Percentiles rank a stretch among this genome's conserved stretches.
These are phyloP conservation scores for Graphilbum sp. DNA, from an alignment of 2,329 filamentous ascomycete genomes.

Conservation along the genomic window DNA sequence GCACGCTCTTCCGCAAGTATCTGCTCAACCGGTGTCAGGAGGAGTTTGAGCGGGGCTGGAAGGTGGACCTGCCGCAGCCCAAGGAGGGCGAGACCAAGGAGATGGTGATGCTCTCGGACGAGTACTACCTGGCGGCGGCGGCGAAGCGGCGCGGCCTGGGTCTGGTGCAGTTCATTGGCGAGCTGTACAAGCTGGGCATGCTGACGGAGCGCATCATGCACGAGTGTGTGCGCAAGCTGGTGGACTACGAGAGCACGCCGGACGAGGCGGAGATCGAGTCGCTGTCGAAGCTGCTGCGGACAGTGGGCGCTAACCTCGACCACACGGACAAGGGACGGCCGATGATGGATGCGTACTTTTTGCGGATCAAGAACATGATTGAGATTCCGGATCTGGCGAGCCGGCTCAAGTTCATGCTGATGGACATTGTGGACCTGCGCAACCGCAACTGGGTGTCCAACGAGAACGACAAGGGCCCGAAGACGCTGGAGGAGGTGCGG, in stretches of 20 bases:
- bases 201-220: conserved; percentile 99
- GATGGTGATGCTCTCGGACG: conserved; percentile 74
- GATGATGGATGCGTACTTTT: conserved; percentile 90
- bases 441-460: conserved; percentile 67
- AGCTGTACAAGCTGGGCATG: conserved; percentile 98
- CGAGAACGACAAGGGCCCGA: conserved; percentile 83
- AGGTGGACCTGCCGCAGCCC: conserved; percentile 66
- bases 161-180: conserved; percentile 97
- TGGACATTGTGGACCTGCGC: conserved; percentile 83
- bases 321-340: conserved; percentile 63
- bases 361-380: conserved; percentile 68
- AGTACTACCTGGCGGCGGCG: conserved; percentile 87
- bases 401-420: conserved; percentile 87
- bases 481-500: conserved; percentile 88
- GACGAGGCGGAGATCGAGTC: conserved; percentile 96
- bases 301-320: conserved; percentile 80
- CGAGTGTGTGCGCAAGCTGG: conserved; percentile 91
- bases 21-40: conserved; percentile 96
- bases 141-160: conserved; percentile 94
- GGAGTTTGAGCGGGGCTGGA: conserved; percentile 97
- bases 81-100: conserved; percentile 64
- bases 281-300: conserved; percentile 79
- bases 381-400: conserved; percentile 68
- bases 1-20: conserved; percentile 94
- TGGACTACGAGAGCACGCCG: conserved; percentile 84